phyloP scores from a whole-genome alignment of 1,284 basidiomycete species.

The Sphaerobolus stellatus region DNA sequence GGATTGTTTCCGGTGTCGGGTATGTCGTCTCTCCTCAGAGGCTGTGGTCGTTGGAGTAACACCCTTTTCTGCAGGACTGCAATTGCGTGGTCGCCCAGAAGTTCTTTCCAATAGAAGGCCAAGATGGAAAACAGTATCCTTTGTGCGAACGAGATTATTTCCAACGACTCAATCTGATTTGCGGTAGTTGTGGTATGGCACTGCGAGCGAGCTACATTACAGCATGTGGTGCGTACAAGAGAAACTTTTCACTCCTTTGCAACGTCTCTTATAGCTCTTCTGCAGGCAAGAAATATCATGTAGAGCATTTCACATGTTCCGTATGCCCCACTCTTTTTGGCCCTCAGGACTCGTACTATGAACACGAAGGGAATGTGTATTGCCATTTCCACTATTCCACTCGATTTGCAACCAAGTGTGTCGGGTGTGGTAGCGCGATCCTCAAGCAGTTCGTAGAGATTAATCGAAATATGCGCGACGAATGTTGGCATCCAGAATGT shows the following conservation, averaged over 20 bases:
- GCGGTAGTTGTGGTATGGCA: constrained; percentile 93
- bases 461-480: constrained; percentile 95
- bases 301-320: constrained; percentile 99
- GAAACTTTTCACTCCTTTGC: constrained; percentile 18
- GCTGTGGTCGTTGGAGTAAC: constrained; percentile 14
- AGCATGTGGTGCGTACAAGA: constrained; percentile 55
- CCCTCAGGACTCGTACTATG: constrained; percentile 98
- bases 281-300: constrained; percentile 96
- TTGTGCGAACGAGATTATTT: constrained; percentile 99
- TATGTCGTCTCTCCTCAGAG: constrained; percentile 38
- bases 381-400: constrained; percentile 99
- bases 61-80: constrained; percentile 70
- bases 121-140: constrained; percentile 82
- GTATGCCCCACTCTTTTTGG: constrained; percentile 96
- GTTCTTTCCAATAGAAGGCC: constrained; percentile 96
- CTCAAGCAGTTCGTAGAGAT: constrained; percentile 99
- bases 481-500: constrained; percentile 99
- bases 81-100: constrained; percentile 95
- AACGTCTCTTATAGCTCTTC: constrained; percentile 2
- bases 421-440: constrained; percentile 97
- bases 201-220: constrained; percentile 98
- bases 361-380: constrained; percentile 94
- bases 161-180: constrained; percentile 92
- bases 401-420: constrained; percentile 97
- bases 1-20: constrained; percentile 96